phyloP scores from a whole-genome alignment of 2,329 filamentous ascomycete genomes.

The Trichoderma atrobrunneum region DNA sequence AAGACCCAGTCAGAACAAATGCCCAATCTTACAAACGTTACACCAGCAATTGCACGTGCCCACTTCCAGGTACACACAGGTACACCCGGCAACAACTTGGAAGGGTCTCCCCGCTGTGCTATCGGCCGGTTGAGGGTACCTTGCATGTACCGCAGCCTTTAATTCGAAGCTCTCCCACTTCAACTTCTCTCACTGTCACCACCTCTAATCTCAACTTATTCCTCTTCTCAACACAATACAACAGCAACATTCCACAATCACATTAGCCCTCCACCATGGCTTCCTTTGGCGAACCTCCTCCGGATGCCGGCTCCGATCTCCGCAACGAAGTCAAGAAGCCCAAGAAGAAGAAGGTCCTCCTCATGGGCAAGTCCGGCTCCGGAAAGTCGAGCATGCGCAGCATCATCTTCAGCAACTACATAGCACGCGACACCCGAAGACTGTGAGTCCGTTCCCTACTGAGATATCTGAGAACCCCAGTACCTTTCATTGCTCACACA shows the following conservation, averaged over 20 bases:
- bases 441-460: slow-evolving; percentile 47
- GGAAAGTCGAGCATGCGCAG: slow-evolving; percentile 98
- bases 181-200: not conserved
- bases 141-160: not conserved
- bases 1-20: not conserved
- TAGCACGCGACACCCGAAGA: slow-evolving; percentile 89
- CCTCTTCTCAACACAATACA: not conserved
- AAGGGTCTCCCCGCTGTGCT: not conserved
- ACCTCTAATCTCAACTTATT: not conserved
- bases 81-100: not conserved
- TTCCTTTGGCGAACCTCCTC: slow-evolving; percentile 33
- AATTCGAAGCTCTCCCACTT: not conserved
- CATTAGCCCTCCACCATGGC: slow-evolving; percentile 28
- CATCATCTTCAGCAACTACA: slow-evolving; percentile 99
- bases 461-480: not conserved
- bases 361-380: slow-evolving; percentile 95
- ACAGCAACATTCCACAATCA: not conserved
- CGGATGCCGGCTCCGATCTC: slow-evolving; percentile 35
- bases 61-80: not conserved
- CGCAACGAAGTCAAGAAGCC: slow-evolving; percentile 59
- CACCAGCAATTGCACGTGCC: slow-evolving; percentile 10
- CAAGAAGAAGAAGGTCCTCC: slow-evolving; percentile 82
- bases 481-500: not conserved
- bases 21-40: not conserved
- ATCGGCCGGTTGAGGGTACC: not conserved